phyloP scores from a whole-genome alignment of 129 eudicot genomes.

The Arctium minus region DNA sequence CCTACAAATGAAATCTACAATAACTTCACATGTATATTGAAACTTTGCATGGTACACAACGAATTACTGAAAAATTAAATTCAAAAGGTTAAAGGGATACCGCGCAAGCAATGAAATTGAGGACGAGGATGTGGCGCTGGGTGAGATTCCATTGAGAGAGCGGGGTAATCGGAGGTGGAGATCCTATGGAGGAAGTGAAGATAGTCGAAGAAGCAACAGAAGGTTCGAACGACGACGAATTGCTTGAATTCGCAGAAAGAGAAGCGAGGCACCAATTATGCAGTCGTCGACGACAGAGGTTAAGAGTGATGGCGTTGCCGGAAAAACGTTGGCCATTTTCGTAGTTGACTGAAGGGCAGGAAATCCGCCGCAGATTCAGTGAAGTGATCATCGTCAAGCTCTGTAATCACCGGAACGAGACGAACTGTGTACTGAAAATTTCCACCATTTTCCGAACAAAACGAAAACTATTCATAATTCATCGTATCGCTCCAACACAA shows the following conservation, averaged over 20 bases:
- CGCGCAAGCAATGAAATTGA: conserved; percentile 74
- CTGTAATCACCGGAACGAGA: conserved; percentile 26
- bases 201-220: conserved; percentile 39
- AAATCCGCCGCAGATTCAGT: conserved; percentile 24
- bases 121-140: conserved; percentile 63
- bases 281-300: conserved; percentile 15
- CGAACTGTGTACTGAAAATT: neutral
- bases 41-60: neutral
- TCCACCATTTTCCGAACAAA: too few relatives aligned
- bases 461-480: too few relatives aligned
- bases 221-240: conserved; percentile 32
- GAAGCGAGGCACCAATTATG: conserved; percentile 27
- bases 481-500: too few relatives aligned
- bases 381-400: conserved; percentile 26
- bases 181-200: conserved; percentile 52
- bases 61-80: neutral
- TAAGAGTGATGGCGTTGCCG: conserved; percentile 1
- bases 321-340: conserved; percentile 5
- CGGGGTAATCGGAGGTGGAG: conserved; percentile 26
- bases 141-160: conserved; percentile 47
- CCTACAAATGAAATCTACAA: neutral
- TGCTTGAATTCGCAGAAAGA: conserved; percentile 22
- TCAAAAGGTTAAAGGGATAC: conserved; percentile 32
- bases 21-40: neutral
- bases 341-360: neutral